Percentiles rank a stretch among this genome's conserved stretches.
These are phyloP conservation scores for Trichophyton equinum DNA, from an alignment of 2,329 filamentous ascomycete genomes.

Conservation along the genomic window DNA sequence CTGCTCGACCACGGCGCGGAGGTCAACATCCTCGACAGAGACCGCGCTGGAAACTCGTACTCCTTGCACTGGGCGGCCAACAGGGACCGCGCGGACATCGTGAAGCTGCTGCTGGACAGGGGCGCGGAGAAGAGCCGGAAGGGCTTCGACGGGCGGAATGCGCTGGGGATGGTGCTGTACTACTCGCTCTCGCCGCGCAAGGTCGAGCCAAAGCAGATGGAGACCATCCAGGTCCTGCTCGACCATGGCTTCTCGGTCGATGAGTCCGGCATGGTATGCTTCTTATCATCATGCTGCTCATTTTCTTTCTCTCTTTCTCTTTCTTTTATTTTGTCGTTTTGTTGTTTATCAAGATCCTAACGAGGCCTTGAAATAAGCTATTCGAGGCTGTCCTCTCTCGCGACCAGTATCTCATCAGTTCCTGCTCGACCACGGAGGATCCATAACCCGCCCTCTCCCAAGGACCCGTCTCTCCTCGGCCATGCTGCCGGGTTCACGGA, in stretches of 20 bases:
- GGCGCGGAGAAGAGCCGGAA: background rate
- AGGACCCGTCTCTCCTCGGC: background rate
- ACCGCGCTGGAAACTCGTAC: constrained; percentile 1
- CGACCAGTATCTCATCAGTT: constrained; percentile 2
- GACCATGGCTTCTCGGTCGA: constrained; percentile 1
- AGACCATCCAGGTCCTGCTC: constrained; percentile 1
- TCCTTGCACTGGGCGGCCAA: constrained; percentile 3
- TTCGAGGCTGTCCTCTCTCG: constrained; percentile 2
- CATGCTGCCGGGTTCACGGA: constrained; percentile 3
- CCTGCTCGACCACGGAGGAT: constrained; percentile 3
- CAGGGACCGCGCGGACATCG: constrained; percentile 3
- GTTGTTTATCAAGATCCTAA: background rate
- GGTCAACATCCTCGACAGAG: constrained; percentile 2
- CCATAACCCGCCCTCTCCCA: background rate
- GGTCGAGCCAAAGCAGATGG: background rate
- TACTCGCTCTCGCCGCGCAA: constrained; percentile 1
- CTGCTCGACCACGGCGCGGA: constrained; percentile 18
- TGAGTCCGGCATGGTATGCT: constrained; percentile 4
- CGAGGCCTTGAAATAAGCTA: background rate
- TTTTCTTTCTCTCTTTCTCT: background rate
- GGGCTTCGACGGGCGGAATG: constrained; percentile 2
- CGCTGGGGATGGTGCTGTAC: constrained; percentile 1
- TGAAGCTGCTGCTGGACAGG: background rate
- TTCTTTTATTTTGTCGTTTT: background rate
- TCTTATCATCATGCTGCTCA: background rate